Evolutionary conservation across 2,329 filamentous ascomycete genomes (phyloP), one percentile per base, ranked within the genome.

Genomic region (Zalaria sp.): DNA sequence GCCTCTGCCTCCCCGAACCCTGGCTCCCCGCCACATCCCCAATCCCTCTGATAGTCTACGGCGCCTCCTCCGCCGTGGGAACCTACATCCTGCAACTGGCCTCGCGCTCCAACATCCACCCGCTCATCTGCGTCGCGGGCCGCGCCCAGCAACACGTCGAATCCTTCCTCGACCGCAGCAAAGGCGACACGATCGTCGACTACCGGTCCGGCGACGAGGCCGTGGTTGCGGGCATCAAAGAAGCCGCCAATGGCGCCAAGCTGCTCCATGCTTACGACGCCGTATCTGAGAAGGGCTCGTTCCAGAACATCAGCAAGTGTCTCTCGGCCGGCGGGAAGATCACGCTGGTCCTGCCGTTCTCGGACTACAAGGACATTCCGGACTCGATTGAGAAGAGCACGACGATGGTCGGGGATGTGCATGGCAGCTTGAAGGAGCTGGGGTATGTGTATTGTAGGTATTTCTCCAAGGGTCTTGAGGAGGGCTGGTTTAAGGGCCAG

Each of bases 181-280:
- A 61, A 35, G 64, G 63, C 38, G 64, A 66, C 42, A 51, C 56
- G 1, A 58, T 68, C 9, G 54, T 75, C 37, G 66, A 77, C 44
- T 77, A 77, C 56, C 69, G 73, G 26, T 53, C 62, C 0, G 76
- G 75, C 6, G 64, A 72, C 41, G 70, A 72, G 0, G 64, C 65
- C 2, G 62, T 78, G 4, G 60, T 73, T 0, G 49, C 56, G 42
- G 56, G 58, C 10, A 60, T 76, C 47, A 59, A 64, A 31, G 57
- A 63, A 9, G 65, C 65, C 2, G 11, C 7, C 36, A 56, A 64
- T 3, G 63, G 63, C 2, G 49, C 59, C 8, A 64, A 65, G 45
- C 49, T 75, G 10, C 48, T 63, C 4, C 62, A 77, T 45, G 75
- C 73, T 0, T 71, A 71, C 43, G 78, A 82, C 49, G 71, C 75